Percentiles rank a stretch among this genome's conserved stretches.
Evolutionary conservation across 805 yeast species (phyloP).

Genomic region (Suhomyces sp.): DNA sequence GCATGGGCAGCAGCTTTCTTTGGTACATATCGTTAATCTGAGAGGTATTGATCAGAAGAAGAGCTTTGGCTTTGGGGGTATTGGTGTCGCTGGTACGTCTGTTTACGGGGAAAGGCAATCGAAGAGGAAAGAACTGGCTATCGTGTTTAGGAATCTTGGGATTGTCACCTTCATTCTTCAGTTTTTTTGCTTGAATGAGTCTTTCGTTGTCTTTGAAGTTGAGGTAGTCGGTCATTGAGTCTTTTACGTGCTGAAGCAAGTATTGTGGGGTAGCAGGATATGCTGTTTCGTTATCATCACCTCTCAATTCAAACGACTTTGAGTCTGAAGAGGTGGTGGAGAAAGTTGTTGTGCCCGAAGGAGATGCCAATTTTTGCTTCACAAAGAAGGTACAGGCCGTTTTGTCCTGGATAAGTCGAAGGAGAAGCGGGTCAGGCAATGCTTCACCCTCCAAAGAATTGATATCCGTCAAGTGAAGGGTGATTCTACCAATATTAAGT

Average conservation of each 20-base stretch:
- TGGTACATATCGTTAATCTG: background rate
- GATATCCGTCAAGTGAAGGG: slow-evolving; percentile 67
- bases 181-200: too few relatives aligned
- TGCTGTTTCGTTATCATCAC: slow-evolving; percentile 37
- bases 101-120: slow-evolving; percentile 14
- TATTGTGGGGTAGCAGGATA: slow-evolving; percentile 73
- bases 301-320: slow-evolving; percentile 48
- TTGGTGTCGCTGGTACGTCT: slow-evolving; percentile 4
- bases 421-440: slow-evolving; percentile 48
- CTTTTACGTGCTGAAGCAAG: slow-evolving; percentile 45
- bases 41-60: slow-evolving; percentile 16
- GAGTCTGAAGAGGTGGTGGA: slow-evolving; percentile 55
- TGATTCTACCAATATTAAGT: slow-evolving; percentile 28
- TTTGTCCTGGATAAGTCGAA: slow-evolving; percentile 30
- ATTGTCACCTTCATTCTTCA: background rate
- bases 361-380: slow-evolving; percentile 31
- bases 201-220: slow-evolving; percentile 47
- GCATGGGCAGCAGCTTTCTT: background rate
- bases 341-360: slow-evolving; percentile 31
- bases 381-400: slow-evolving; percentile 35
- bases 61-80: slow-evolving; percentile 1
- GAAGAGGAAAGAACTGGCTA: slow-evolving; percentile 12
- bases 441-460: slow-evolving; percentile 57
- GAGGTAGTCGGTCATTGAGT: slow-evolving; percentile 49
- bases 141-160: background rate